Conservation (phyloP, 139 green algal species). For the Chlorella sp. region DNA sequence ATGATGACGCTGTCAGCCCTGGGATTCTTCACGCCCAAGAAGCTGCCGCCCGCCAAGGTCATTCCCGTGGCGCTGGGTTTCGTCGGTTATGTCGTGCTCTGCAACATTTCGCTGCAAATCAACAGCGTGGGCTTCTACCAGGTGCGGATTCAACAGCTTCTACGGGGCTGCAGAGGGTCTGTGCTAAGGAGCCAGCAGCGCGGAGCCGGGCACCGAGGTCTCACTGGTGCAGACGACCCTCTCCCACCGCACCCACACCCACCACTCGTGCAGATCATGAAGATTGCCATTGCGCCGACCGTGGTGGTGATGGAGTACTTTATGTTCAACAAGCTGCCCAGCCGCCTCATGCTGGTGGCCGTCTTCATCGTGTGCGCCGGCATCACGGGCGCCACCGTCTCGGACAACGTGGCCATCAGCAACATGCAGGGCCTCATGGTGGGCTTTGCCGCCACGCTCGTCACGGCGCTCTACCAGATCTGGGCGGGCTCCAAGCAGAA, state of each 20-base stretch:
- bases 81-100: slow-evolving; percentile 85
- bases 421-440: slow-evolving; percentile 58
- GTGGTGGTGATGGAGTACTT: slow-evolving; percentile 64
- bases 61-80: slow-evolving; percentile 65
- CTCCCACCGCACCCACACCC: too few species aligned
- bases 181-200: too few species aligned
- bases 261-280: slow-evolving; percentile 60
- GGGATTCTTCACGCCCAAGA: slow-evolving; percentile 48
- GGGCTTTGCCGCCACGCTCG: slow-evolving; percentile 48
- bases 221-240: too few species aligned
- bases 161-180: too few species aligned
- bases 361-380: slow-evolving; percentile 73
- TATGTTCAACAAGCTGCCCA: slow-evolving; percentile 42
- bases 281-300: slow-evolving; percentile 79
- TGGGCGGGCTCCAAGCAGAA: slow-evolving; percentile 45
- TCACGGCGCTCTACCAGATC: slow-evolving; percentile 65
- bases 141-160: too few species aligned
- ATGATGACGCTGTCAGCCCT: slow-evolving; percentile 14
- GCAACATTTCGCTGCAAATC: slow-evolving; percentile 81
- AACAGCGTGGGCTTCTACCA: slow-evolving; percentile 70
- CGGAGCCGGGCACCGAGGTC: too few species aligned
- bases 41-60: slow-evolving; percentile 33
- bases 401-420: slow-evolving; percentile 43
- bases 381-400: slow-evolving; percentile 73
- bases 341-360: slow-evolving; percentile 19